A percentile compares a stretch with the other conserved stretches of the same genome.
These are phyloP conservation scores for Pichia sp. DNA, from an alignment of 1,139 yeast species.

Conservation along the genomic window DNA sequence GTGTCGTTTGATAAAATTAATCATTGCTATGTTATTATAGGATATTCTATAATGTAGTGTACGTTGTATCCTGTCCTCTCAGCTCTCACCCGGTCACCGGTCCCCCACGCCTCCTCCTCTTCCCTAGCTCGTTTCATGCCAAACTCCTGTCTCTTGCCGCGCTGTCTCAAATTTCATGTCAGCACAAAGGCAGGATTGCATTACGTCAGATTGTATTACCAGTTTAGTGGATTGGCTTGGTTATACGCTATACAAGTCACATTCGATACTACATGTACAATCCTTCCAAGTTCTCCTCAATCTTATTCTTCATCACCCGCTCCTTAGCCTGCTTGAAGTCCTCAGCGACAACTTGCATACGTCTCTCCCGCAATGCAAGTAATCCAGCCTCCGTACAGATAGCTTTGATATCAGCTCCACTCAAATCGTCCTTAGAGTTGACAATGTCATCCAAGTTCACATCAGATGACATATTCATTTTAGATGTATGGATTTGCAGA, in stretches of 20 bases:
- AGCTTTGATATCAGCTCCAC: slow-evolving; percentile 98
- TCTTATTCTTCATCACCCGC: slow-evolving; percentile 94
- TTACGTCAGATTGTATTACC: no score
- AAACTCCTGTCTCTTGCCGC: no score
- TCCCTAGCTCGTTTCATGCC: no score
- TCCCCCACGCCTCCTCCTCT: no score
- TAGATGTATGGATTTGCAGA: slow-evolving; percentile 85
- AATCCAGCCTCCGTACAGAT: slow-evolving; percentile 80
- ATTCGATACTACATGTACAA: slow-evolving; percentile 56
- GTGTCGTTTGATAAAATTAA: slow-evolving; percentile 17
- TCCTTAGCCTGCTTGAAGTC: slow-evolving; percentile 95
- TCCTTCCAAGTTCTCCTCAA: slow-evolving; percentile 95
- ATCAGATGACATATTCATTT: slow-evolving; percentile 85
- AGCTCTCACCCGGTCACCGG: no score
- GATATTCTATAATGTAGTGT: no score
- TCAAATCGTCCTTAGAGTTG: slow-evolving; percentile 85
- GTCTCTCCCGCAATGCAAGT: slow-evolving; percentile 91
- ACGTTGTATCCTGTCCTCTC: no score
- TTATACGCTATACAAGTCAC: not conserved
- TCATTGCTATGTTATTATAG: no score
- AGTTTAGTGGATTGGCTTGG: no score
- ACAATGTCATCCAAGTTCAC: slow-evolving; percentile 89
- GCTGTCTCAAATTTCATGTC: no score
- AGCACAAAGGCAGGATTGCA: no score
- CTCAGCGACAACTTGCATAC: slow-evolving; percentile 96